A percentile compares a stretch with the other conserved stretches of the same genome.
These are phyloP conservation scores for Mortierella sp. DNA, from an alignment of 371 early-diverging fungal species.

Conservation along the genomic window DNA sequence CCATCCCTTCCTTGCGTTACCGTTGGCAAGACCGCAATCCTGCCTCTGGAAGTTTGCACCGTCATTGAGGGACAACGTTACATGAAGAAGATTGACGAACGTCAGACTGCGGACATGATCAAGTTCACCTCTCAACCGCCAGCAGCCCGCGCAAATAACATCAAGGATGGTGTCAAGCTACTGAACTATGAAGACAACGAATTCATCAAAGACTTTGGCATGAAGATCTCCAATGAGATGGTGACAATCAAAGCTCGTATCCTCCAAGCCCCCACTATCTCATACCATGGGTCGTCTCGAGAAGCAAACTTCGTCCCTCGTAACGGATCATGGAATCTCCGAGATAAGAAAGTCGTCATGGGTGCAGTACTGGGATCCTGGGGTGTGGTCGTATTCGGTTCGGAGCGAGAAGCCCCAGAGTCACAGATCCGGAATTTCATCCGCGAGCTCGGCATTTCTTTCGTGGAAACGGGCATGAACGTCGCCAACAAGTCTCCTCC, in stretches of 20 bases:
- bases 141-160: conserved; percentile 70
- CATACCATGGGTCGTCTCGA: conserved; percentile 73
- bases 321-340: conserved; percentile 94
- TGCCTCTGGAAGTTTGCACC: conserved; percentile 93
- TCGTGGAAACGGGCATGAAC: conserved; percentile 72
- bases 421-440: conserved; percentile 65
- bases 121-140: conserved; percentile 89
- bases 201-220: conserved; percentile 73
- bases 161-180: conserved; percentile 62
- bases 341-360: conserved; percentile 83
- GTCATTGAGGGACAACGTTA: conserved; percentile 86
- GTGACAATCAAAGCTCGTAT: conserved; percentile 72
- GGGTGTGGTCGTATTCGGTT: conserved; percentile 80
- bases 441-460: conserved; percentile 63
- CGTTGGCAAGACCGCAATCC: conserved; percentile 64
- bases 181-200: conserved; percentile 67
- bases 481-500: conserved; percentile 75
- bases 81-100: conserved; percentile 82
- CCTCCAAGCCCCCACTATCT: conserved; percentile 81
- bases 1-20: conserved; percentile 88
- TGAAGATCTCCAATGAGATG: conserved; percentile 74
- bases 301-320: conserved; percentile 74
- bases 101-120: conserved; percentile 94
- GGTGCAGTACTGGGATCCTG: conserved; percentile 87
- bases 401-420: conserved; percentile 43